A percentile compares a stretch with the other conserved stretches of the same genome.
Conservation (phyloP, 2,329 filamentous ascomycete species). For the Leptographium wingfieldii region DNA sequence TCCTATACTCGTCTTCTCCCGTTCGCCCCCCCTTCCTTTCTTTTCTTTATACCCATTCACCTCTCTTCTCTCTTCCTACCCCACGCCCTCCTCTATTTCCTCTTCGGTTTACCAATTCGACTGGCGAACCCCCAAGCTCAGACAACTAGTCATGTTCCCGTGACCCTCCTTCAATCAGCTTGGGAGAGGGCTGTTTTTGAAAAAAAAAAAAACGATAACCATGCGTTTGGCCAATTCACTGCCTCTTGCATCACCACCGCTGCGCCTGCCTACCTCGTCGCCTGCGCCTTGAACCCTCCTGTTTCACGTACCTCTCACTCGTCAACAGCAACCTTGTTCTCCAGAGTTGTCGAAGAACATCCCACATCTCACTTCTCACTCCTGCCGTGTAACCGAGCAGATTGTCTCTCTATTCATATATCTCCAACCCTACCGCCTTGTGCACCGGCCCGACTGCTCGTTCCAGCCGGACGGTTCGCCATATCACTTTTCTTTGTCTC, state of each 20-base stretch:
- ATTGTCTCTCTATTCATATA: not conserved
- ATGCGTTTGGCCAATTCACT: not conserved
- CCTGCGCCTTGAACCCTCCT: not conserved
- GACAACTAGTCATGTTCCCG: conserved; percentile 20
- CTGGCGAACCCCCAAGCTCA: conserved; percentile 5
- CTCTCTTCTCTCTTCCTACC: not conserved
- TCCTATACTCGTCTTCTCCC: not conserved
- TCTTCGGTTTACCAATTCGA: conserved; percentile 9
- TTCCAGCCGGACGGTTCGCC: not conserved
- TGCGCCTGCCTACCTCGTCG: not conserved
- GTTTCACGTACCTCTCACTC: not conserved
- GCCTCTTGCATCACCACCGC: not conserved
- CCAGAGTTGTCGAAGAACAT: not conserved
- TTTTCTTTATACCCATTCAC: not conserved
- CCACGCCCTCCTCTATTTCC: not conserved
- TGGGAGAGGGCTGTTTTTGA: conserved; percentile 16
- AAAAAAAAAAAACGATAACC: not conserved
- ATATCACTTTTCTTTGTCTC: not conserved
- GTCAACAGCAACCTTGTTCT: not conserved
- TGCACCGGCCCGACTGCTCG: not conserved
- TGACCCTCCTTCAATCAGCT: conserved; percentile 18
- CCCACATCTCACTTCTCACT: not conserved
- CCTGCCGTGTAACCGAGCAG: not conserved
- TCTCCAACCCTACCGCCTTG: not conserved
- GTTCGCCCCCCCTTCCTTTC: not conserved